Evolutionary conservation across 2,329 filamentous ascomycete species (phyloP), one percentile per base, ranked within the genome.

Genomic region (Pseudopyricularia javanii): DNA sequence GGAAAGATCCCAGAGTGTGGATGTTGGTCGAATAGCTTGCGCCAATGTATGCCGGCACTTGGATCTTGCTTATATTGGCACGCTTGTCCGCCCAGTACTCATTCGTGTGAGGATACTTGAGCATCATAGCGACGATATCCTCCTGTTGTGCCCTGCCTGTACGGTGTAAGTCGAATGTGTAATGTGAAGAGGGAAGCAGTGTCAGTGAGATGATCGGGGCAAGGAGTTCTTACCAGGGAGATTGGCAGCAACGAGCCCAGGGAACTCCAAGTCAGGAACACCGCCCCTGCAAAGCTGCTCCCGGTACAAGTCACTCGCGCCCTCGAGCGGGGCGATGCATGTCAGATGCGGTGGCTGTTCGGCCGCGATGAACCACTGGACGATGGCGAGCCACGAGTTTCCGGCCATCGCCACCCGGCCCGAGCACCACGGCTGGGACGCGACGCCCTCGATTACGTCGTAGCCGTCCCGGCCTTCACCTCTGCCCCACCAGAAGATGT

Each of bases 381-480:
- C 26, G 1, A 51, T 37, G 12, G 54, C 54, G 4, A 55, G 40
- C 54, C 54, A 55, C 24, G 51, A 53, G 51, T 55, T 55, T 5
- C 54, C 54, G 3, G 54, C 54, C 9, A 55, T 22, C 7, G 47
- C 48, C 57, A 47, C 6, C 54, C 57, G 47, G 59, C 61, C 58
- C 56, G 58, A 14, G 60, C 61, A 64, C 63, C 62, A 64, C 1
- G 56, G 48, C 52, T 60, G 57, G 24, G 56, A 34, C 1, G 60
- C 53, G 5, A 60, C 15, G 56, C 56, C 59, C 22, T 56, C 54
- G 12, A 64, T 57, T 1, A 56, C 50, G 51, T 64, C 63, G 22
- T 61, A 60, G 2, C 56, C 58, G 50, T 64, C 62, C n/a, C 51
- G 48, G 3, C 59, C 63, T 47, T 64, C 60, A 48, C 59, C 53